Evolutionary conservation across 2,329 filamentous ascomycete genomes (phyloP).

Genomic region (Apiospora saccharicola): DNA sequence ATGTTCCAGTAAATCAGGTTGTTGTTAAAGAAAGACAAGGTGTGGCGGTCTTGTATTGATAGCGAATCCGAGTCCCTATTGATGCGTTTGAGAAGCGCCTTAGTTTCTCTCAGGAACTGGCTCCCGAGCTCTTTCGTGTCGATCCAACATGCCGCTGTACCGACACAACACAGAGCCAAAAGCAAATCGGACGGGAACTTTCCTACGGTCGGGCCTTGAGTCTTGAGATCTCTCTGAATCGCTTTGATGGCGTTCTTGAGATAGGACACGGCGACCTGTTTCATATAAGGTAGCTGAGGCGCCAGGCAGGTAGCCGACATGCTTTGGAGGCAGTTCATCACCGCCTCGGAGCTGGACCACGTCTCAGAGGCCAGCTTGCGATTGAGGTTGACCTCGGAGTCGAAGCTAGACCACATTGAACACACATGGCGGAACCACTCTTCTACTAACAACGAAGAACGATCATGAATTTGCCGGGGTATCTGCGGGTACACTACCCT

Average conservation of each 20-base stretch:
- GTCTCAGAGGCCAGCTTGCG: constrained; percentile 46
- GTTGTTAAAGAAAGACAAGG: constrained; percentile 48
- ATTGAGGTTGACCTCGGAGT: constrained; percentile 49
- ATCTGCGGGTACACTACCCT: constrained; percentile 29
- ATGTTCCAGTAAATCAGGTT: constrained; percentile 51
- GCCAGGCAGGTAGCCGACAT: constrained; percentile 50
- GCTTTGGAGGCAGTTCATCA: constrained; percentile 49
- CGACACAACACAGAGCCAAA: constrained; percentile 49
- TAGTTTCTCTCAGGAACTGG: constrained; percentile 43
- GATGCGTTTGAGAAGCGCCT: constrained; percentile 27
- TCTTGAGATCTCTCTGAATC: constrained; percentile 45
- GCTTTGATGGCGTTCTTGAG: constrained; percentile 44
- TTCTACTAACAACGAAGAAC: constrained; percentile 44
- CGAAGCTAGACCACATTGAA: constrained; percentile 50
- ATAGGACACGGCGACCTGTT: constrained; percentile 43
- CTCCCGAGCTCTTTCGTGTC: constrained; percentile 44
- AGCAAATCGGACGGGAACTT: constrained; percentile 45
- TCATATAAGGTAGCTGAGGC: constrained; percentile 45
- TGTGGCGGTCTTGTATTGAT: constrained; percentile 36
- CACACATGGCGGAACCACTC: constrained; percentile 52
- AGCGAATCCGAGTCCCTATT: constrained; percentile 27
- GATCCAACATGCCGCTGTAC: constrained; percentile 50
- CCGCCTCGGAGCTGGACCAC: constrained; percentile 46
- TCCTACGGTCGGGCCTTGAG: constrained; percentile 29
- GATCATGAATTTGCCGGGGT: constrained; percentile 36